Evolutionary conservation across 208 protist genomes (phyloP), one percentile per base, ranked within the genome.

Genomic region (Leishmania turanica): DNA sequence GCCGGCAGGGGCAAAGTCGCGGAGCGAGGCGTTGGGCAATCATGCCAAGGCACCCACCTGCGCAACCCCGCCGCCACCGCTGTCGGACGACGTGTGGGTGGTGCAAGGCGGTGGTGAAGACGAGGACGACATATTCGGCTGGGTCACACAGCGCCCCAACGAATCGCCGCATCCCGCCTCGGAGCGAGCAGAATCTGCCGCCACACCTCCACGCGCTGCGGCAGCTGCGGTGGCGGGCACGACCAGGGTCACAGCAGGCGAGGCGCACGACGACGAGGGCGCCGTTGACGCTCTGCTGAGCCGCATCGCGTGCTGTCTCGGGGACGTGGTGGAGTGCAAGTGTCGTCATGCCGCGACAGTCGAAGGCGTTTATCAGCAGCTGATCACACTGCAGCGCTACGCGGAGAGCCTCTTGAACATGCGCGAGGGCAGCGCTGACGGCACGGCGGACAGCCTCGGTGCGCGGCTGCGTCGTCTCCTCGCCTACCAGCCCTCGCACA

Each of bases 91-190:
- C 40, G 54, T 37, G 74, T 53, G 24, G 74, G 19, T 24, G n/a
- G 19, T 31, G 19, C 56, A 34, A 53, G 31, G 7, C 3, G 6
- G 2, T 0, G 75, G 5, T 2, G 75, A 70, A 8, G 72, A 71
- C n/a, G 75, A 70, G 8, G 75, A 80, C 11, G 76, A 83, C 58
- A 45, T 84, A 42, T 84, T 84, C 54, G 60, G 76, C 21, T 84
- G 81, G 81, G 81, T 84, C 27, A 84, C 81, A 4, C 60, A 65
- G 64, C 27, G 24, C 34, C 34, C 24, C 54, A 34, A 15, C n/a
- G 54, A 27, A 58, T 19, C 37, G 15, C 42, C n/a, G 51, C 75
- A 13, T 71, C 15, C 8, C 40, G 19, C 56, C 1, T 2, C 27
- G 24, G 51, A 21, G 13, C 21, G 58, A 47, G 37, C 53, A 24